Evolutionary conservation across 768 basidiomycete species (phyloP).

Genomic region (Mycena alexandri): DNA sequence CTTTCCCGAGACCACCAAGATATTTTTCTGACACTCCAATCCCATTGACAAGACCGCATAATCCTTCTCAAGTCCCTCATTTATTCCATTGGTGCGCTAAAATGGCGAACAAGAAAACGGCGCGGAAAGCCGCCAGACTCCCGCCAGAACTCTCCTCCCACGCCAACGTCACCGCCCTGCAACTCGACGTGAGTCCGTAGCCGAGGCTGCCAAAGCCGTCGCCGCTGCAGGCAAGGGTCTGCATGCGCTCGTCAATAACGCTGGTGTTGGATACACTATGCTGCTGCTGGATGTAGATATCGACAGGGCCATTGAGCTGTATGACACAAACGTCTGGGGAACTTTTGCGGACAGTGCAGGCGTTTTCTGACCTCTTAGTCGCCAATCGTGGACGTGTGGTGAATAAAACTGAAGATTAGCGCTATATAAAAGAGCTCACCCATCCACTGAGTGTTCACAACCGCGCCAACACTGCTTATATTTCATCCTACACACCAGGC

Average conservation of each 20-base stretch:
- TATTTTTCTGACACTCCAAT: too few relatives aligned
- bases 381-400: conserved; percentile 11
- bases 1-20: too few relatives aligned
- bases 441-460: conserved; percentile 9
- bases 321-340: conserved; percentile 15
- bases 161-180: conserved; percentile 11
- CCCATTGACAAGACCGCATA: too few relatives aligned
- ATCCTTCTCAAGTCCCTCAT: too few relatives aligned
- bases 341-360: conserved; percentile 17
- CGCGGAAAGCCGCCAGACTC: conserved; percentile 6
- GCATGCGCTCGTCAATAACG: conserved; percentile 17
- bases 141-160: conserved; percentile 7
- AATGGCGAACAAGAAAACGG: too few relatives aligned
- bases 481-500: too few relatives aligned
- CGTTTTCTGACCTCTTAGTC: conserved; percentile 11
- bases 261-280: conserved; percentile 12
- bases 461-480: conserved; percentile 17
- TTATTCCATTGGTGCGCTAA: too few relatives aligned
- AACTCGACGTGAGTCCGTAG: conserved; percentile 9
- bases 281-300: conserved; percentile 10
- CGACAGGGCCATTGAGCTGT: conserved; percentile 4
- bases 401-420: too few relatives aligned
- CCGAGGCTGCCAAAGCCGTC: conserved; percentile 1
- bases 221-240: conserved; percentile 8
- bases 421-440: too few relatives aligned